Evolutionary conservation across 148 eudicot genomes (phyloP).

Genomic region (Salicornia ramosissima): DNA sequence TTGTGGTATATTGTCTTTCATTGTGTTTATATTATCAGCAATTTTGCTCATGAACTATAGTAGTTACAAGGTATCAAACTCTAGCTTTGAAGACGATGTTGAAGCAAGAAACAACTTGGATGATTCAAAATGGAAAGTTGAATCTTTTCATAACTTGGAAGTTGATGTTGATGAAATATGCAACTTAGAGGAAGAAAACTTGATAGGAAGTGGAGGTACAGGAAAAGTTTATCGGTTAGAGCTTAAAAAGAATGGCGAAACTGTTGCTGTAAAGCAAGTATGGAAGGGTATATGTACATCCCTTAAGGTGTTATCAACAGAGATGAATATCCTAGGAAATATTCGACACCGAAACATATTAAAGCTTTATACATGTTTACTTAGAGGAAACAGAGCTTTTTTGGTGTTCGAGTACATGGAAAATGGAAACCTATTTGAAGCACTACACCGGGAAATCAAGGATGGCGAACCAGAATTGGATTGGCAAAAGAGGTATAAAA

Average conservation of each 20-base stretch:
- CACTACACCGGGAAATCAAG: slow-evolving; percentile 47
- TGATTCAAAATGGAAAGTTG: slow-evolving; percentile 60
- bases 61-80: slow-evolving; percentile 40
- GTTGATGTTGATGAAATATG: slow-evolving; percentile 61
- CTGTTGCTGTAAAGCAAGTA: slow-evolving; percentile 81
- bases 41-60: slow-evolving; percentile 46
- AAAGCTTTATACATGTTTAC: slow-evolving; percentile 74
- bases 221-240: slow-evolving; percentile 83
- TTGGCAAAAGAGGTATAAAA: slow-evolving; percentile 63
- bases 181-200: slow-evolving; percentile 46
- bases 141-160: slow-evolving; percentile 64
- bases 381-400: slow-evolving; percentile 57
- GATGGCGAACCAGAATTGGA: slow-evolving; percentile 51
- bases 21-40: slow-evolving; percentile 41
- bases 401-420: slow-evolving; percentile 82
- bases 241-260: slow-evolving; percentile 47
- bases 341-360: slow-evolving; percentile 75
- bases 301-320: slow-evolving; percentile 45
- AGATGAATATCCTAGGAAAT: slow-evolving; percentile 74
- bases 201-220: slow-evolving; percentile 77
- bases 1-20: slow-evolving; percentile 38
- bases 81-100: slow-evolving; percentile 19
- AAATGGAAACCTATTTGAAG: slow-evolving; percentile 69
- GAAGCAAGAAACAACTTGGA: slow-evolving; percentile 31
- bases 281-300: slow-evolving; percentile 42